phyloP scores from a whole-genome alignment of 306 rosid genomes.

The Medicago truncatula region DNA sequence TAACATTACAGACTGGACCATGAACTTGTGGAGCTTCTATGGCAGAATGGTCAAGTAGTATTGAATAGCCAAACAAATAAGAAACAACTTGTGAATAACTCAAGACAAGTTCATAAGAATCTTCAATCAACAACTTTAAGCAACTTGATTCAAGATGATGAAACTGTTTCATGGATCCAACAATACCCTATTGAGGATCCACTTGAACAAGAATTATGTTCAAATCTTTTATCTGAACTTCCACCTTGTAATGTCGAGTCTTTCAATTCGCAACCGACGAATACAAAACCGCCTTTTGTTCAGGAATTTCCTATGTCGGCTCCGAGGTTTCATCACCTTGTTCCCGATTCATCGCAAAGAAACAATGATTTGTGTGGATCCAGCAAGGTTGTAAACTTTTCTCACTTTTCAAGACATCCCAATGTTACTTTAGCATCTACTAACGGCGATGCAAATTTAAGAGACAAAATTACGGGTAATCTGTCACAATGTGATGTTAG shows the following conservation, averaged over 20 bases:
- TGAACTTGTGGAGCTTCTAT: conserved; percentile 82
- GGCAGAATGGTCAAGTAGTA: conserved; percentile 90
- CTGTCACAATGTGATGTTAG: conserved; percentile 51
- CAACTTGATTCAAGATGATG: conserved; percentile 70
- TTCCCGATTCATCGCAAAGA: conserved; percentile 50
- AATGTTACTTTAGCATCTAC: conserved; percentile 53
- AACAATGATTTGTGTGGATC: conserved; percentile 47
- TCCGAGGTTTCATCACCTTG: conserved; percentile 56
- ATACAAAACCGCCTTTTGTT: conserved; percentile 47
- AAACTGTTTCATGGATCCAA: conserved; percentile 72
- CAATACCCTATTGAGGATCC: conserved; percentile 77
- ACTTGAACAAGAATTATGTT: conserved; percentile 75
- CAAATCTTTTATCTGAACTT: conserved; percentile 65
- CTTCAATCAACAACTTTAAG: conserved; percentile 55
- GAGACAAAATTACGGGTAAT: conserved; percentile 46
- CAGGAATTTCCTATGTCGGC: conserved; percentile 64
- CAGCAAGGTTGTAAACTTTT: conserved; percentile 49
- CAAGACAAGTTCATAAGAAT: conserved; percentile 59
- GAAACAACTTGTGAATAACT: conserved; percentile 45
- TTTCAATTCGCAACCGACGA: conserved; percentile 45
- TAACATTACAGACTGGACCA: conserved; percentile 67
- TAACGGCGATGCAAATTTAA: conserved; percentile 34
- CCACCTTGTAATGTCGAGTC: conserved; percentile 59
- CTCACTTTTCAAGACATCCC: conserved; percentile 49
- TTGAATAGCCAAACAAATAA: conserved; percentile 70